Conservation (phyloP, 2,329 filamentous ascomycete genomes). For the Colletotrichum shisoi region DNA sequence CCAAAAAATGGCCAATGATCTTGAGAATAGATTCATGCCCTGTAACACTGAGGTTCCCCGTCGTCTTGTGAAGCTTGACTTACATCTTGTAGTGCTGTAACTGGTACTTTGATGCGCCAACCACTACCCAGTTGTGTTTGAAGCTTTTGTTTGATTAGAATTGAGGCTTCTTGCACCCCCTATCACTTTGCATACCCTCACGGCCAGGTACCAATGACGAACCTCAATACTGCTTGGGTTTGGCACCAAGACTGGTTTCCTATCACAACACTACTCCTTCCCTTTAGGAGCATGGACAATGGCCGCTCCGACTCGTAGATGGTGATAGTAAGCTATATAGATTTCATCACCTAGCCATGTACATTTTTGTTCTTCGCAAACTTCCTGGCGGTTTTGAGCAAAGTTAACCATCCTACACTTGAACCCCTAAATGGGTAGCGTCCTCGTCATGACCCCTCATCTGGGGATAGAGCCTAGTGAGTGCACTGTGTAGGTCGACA, state of each 20-base stretch:
- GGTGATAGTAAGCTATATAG: neutral
- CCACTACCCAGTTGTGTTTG: neutral
- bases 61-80: neutral
- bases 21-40: conserved; percentile 34
- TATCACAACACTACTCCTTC: neutral
- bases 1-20: conserved; percentile 33
- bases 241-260: neutral
- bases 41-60: neutral
- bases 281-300: neutral
- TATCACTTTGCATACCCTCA: neutral
- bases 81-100: too few species aligned
- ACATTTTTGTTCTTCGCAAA: neutral
- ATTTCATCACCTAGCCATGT: too few species aligned
- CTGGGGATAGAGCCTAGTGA: conserved; percentile 11
- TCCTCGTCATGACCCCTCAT: conserved; percentile 26
- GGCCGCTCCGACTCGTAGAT: neutral
- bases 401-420: neutral
- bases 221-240: neutral
- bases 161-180: neutral
- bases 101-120: neutral
- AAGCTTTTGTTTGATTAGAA: too few species aligned
- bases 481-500: conserved; percentile 7
- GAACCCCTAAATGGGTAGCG: neutral
- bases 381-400: neutral
- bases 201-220: neutral